Conservation (phyloP, 1,284 basidiomycete species). For the Moesziomyces sp. region DNA sequence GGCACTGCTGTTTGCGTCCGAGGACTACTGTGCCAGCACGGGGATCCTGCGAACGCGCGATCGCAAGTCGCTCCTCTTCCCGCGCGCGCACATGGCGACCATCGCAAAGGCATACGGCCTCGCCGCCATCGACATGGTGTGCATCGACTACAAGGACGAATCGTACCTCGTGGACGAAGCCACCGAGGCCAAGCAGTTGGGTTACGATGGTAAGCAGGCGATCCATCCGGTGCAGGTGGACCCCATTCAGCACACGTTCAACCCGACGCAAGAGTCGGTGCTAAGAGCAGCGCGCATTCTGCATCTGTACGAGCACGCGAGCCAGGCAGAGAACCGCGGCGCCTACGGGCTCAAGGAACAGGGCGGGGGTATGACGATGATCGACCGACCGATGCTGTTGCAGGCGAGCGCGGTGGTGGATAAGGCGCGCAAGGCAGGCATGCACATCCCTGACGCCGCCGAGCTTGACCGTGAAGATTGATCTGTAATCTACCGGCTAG, state of each 20-base stretch:
- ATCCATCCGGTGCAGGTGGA: constrained; percentile 90
- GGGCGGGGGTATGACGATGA: constrained; percentile 72
- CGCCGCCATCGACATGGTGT: constrained; percentile 85
- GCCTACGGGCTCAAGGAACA: constrained; percentile 74
- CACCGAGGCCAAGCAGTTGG: constrained; percentile 71
- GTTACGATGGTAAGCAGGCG: constrained; percentile 75
- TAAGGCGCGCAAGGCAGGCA: constrained; percentile 75
- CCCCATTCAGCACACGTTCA: constrained; percentile 80
- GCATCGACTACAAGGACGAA: constrained; percentile 85
- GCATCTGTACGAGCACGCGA: constrained; percentile 69
- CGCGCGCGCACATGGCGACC: constrained; percentile 84
- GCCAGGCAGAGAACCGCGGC: constrained; percentile 70
- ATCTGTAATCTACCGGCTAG: neutral
- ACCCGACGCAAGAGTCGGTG: constrained; percentile 81
- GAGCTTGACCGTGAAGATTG: constrained; percentile 12
- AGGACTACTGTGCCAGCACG: constrained; percentile 79
- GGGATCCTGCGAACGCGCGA: constrained; percentile 81
- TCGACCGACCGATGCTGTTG: constrained; percentile 75
- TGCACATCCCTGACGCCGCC: constrained; percentile 72
- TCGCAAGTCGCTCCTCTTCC: constrained; percentile 81
- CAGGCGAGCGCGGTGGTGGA: constrained; percentile 76
- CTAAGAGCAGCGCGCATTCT: constrained; percentile 78
- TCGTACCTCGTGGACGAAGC: constrained; percentile 80
- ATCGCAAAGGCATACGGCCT: constrained; percentile 85
- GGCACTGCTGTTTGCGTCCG: constrained; percentile 61